Base-by-base conservation (phyloP, 768 basidiomycete species). In the Mrakia gelida region DNA sequence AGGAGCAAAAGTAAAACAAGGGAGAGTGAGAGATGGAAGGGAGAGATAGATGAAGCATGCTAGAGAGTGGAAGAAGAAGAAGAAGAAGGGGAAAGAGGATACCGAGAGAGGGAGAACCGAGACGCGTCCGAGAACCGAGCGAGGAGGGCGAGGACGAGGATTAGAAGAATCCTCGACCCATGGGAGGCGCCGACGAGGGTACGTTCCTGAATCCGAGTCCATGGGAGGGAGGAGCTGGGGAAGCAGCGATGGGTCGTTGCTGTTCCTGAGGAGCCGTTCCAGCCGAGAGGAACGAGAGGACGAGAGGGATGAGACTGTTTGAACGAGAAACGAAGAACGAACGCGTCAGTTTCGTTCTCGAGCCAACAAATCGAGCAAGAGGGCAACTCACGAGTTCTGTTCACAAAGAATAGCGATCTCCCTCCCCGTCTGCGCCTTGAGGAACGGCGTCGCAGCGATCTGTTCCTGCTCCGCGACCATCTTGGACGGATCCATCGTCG, bases 401-500 rank as follows among this genome's bases (percentile, higher is more conserved):
- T 90, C 89, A 83, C 94, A 95, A 45, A 92, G 89, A 81, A 91
- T 84, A 82, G 92, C 90, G 79, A 98, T 85, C 81, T 96, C 95
- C 76, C 90, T 89, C n/a, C 92, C 90, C 49, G 90, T 92, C 90
- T 89, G 81, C 88, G 85, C 80, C 89, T 89, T 91, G 76, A 89
- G 85, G 83, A 88, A 90, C 26, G 91, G 91, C 26, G 88, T 87
- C 13, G 88, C 89, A 67, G 89, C 88, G 15, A 87, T 87, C 85
- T 82, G 88, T 88, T 83, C 91, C 15, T 52, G 63, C 45, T 75
- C 73, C 8, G 34, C 43, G 18, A 72, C 34, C n/a, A 41, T 28
- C 41, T 23, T 91, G 91, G 84, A 91, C 91, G 28, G 90, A 91
- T 45, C 91, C 73, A 80, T 18, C 76, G 62, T 21, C 77, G 81